These are phyloP conservation scores for Kurtzmaniella fragi DNA, from an alignment of 805 yeast genomes.

Conservation along the genomic window DNA sequence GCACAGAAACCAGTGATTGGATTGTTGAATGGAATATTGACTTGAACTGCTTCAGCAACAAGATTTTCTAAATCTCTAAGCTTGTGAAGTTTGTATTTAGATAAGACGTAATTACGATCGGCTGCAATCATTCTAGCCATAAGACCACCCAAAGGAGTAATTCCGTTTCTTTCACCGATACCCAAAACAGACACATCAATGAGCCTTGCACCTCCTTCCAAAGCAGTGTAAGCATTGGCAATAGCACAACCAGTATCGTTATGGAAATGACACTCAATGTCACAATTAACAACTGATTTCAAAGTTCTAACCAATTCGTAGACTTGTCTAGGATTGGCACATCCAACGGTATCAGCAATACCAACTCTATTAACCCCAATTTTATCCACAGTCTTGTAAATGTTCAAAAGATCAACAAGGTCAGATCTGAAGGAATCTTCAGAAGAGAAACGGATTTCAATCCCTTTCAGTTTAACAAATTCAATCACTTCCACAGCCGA, in stretches of 20 bases:
- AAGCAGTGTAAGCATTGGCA: conserved; percentile 96
- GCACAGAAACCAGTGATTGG: conserved; percentile 99
- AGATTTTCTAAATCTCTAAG: conserved; percentile 91
- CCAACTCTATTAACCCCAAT: conserved; percentile 98
- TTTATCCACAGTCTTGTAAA: conserved; percentile 93
- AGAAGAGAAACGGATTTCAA: conserved; percentile 93
- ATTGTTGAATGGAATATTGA: conserved; percentile 95
- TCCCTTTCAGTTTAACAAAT: conserved; percentile 93
- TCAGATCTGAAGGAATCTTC: conserved; percentile 98
- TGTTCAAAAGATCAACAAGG: conserved; percentile 89
- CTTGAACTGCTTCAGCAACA: conserved; percentile 97
- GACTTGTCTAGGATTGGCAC: conserved; percentile 99
- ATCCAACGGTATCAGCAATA: conserved; percentile 98
- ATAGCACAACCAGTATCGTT: conserved; percentile 99
- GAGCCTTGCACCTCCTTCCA: conserved; percentile 94
- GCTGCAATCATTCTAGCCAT: conserved; percentile 99
- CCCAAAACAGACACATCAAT: conserved; percentile 95
- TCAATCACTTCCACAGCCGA: conserved; percentile 95
- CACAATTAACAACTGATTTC: conserved; percentile 90
- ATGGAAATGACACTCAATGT: conserved; percentile 98
- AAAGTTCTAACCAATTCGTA: conserved; percentile 93
- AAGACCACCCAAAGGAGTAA: conserved; percentile 94
- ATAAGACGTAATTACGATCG: conserved; percentile 89
- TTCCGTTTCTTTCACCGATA: conserved; percentile 98
- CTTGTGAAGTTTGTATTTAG: conserved; percentile 93